Evolutionary conservation across 208 protist genomes (phyloP), one percentile per base, ranked within the genome.

Genomic region (Herpetomonas tarakana): DNA sequence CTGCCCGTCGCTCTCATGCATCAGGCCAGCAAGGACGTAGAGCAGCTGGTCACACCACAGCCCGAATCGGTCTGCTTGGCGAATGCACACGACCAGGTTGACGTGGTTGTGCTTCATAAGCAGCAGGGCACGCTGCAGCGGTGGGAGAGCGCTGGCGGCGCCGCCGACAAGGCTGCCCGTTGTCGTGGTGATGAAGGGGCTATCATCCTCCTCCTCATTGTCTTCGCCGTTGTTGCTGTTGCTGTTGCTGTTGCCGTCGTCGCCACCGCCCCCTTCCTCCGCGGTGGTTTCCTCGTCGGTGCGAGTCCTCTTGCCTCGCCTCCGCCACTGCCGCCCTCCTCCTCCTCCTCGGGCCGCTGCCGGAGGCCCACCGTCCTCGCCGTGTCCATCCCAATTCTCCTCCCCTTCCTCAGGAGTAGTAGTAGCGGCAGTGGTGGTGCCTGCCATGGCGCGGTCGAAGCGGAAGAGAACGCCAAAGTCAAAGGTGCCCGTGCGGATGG

Each of bases 11-110:
- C 69, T 70, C 44, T 93, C 81, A 56, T 93, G 87, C 81, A 93
- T 86, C n/a, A 93, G 78, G 9, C 87, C 87, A 1, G 87, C 85
- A 16, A 93, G 66, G 2, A 93, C 74, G 69, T 93, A 93, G 38
- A 93, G 73, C 0, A 93, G 72, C 51, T 89, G 83, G 65, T 93
- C 87, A 59, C 87, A 93, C 55, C 81, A 77, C 46, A 93, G 57
- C 30, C 83, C 81, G 68, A 93, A 93, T 18, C 74, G 66, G 52
- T 93, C 87, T 16, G 81, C 74, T 31, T 89, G 69, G 51, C 81
- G 78, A 54, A 93, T 72, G 54, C 83, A 91, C 45, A 91, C 66
- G 12, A 93, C 73, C 28, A 91, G 63, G 68, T 78, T 89, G 47
- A 78, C 75, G 16, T 65, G 78, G 52, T 84, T 60, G 35, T 68